phyloP scores from a whole-genome alignment of 2,329 filamentous ascomycete species.

The Stachybotrys chartarum region DNA sequence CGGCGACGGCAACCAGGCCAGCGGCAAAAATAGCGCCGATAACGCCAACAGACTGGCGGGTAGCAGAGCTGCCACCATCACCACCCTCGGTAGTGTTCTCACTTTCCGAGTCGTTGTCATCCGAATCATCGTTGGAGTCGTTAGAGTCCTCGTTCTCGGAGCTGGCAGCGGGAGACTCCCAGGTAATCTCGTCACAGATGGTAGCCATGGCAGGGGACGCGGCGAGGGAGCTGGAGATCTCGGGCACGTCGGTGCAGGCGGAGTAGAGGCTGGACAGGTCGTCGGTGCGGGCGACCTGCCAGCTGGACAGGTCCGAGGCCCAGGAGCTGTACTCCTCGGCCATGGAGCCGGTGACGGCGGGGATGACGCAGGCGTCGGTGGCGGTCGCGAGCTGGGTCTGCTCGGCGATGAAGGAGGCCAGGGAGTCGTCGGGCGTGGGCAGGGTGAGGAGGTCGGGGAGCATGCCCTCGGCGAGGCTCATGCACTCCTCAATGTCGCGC shows the following conservation, averaged over 20 bases:
- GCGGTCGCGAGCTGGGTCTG: constrained; percentile 13
- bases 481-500: constrained; percentile 11
- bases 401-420: constrained; percentile 10
- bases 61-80: not conserved
- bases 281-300: constrained; percentile 10
- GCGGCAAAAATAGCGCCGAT: not conserved
- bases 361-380: constrained; percentile 13
- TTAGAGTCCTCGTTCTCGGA: not conserved
- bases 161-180: not conserved
- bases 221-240: constrained; percentile 4
- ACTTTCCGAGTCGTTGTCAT: not conserved
- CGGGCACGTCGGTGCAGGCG: constrained; percentile 21
- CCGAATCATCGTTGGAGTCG: not conserved
- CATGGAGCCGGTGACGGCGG: constrained; percentile 16
- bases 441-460: not conserved
- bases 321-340: constrained; percentile 18
- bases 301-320: constrained; percentile 11
- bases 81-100: not conserved
- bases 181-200: not conserved
- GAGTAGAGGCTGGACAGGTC: constrained; percentile 11
- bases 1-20: not conserved
- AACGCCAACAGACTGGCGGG: not conserved
- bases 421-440: constrained; percentile 10
- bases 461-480: no score
- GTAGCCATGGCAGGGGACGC: not conserved